Conservation (phyloP, 768 basidiomycete genomes). For the Mycena albidolilacea region DNA sequence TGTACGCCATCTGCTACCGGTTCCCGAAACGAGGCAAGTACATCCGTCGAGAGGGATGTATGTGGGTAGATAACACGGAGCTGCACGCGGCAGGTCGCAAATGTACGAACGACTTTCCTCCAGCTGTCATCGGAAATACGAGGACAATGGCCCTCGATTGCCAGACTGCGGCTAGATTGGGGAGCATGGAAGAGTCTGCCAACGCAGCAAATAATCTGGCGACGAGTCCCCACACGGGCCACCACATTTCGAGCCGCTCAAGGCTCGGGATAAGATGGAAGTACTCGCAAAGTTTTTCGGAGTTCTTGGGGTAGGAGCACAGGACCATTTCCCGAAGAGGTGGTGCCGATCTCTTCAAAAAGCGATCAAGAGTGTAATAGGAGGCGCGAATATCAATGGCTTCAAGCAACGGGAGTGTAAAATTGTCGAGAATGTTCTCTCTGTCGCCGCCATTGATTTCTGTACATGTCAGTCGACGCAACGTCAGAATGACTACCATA, state of each 20-base stretch:
- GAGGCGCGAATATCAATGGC: not conserved
- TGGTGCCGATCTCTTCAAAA: not conserved
- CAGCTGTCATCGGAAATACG: no score
- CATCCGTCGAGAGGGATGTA: not conserved
- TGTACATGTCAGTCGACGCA: not conserved
- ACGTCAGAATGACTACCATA: not conserved
- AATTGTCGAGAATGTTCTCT: not conserved
- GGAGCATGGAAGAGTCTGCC: not conserved
- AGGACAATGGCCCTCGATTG: no score
- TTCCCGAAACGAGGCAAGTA: not conserved
- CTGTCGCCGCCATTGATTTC: not conserved
- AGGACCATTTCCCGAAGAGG: not conserved
- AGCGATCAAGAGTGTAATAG: not conserved
- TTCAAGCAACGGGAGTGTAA: conserved; percentile 6
- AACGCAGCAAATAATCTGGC: not conserved
- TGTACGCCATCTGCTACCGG: not conserved
- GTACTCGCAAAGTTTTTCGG: not conserved
- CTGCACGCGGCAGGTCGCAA: no score
- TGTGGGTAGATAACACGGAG: no score
- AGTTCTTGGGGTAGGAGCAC: not conserved
- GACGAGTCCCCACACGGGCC: not conserved
- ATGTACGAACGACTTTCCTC: no score
- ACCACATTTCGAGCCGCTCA: not conserved
- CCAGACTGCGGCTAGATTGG: not conserved
- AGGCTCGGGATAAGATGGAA: not conserved